Base-by-base conservation (phyloP, 2,329 filamentous ascomycete genomes). In the Pseudogymnoascus destructans region DNA sequence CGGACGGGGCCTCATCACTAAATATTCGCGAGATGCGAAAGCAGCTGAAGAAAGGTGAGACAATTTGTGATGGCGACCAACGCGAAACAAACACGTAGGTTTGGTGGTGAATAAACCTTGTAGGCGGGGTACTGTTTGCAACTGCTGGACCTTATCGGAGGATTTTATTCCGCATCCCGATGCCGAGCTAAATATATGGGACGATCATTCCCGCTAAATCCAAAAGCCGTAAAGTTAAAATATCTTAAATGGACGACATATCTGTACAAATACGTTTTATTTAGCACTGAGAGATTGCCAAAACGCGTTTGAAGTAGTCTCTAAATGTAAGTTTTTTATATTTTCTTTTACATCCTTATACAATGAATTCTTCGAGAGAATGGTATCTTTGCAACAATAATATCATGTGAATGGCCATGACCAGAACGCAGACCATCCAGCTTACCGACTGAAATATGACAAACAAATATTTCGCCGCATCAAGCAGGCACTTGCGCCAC, bases 51-150 rank as follows among this genome's bases (percentile, higher is more conserved):
- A n/a, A 23, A 19, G 25, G 46, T 52, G 46, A 52, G 46, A 52
- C 46, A 52, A 30, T 52, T 13, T 52, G 25, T 52, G 46, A 52
- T 52, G 32, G 9, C 25, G 25, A 30, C 46, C 46, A 52, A 52
- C 46, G 25, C 46, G 46, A 52, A 32, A 25, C 46, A 52, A 52
- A 52, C 46, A 52, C 46, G 46, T 52, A 52, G 46, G 46, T 52
- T 19, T 17, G 46, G 46, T 13, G 46, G 23, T 30, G 46, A 52
- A 30, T 52, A 30, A 52, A 52, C 25, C 46, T 52, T 52, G 46
- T 52, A 17, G 25, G 46, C 25, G 25, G 46, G 46, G 46, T 52
- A 17, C 3, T 17, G 42, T 17, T 52, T 30, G 23, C n/a, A 15
- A 27, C 23, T 52, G 25, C 25, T 30, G 9, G 10, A 52, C 46